Conservation (phyloP, 192 early-diverging fungal genomes). For the Haplosporangium gracile region DNA sequence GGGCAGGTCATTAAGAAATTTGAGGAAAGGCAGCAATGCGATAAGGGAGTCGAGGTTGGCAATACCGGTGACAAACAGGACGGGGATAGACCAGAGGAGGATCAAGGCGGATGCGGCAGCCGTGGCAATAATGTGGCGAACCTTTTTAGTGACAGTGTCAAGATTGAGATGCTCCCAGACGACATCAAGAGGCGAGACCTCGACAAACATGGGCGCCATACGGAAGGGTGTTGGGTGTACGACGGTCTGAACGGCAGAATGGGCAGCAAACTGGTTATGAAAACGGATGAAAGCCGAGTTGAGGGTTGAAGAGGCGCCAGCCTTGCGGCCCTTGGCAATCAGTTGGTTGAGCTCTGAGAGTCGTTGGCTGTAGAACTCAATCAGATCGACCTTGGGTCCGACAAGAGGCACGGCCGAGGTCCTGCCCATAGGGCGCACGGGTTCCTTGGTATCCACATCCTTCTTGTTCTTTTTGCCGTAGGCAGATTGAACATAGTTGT, state of each 20-base stretch:
- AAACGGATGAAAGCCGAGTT: conserved; percentile 90
- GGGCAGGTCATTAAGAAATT: conserved; percentile 53
- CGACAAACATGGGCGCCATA: conserved; percentile 78
- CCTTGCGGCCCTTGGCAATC: conserved; percentile 56
- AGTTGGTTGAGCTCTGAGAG: conserved; percentile 60
- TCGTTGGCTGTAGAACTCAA: conserved; percentile 60
- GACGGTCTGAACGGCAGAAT: conserved; percentile 50
- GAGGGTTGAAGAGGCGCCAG: conserved; percentile 24
- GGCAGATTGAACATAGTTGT: conserved; percentile 36
- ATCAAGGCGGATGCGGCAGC: conserved; percentile 67
- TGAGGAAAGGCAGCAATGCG: conserved; percentile 25
- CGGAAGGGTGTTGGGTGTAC: conserved; percentile 62
- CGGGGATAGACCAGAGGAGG: conserved; percentile 80
- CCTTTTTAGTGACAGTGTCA: conserved; percentile 62
- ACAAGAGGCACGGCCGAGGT: conserved; percentile 59
- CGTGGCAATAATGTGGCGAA: conserved; percentile 69
- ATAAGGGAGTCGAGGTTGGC: conserved; percentile 25
- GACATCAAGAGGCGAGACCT: conserved; percentile 81
- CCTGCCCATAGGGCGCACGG: conserved; percentile 71
- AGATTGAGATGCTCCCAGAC: conserved; percentile 85
- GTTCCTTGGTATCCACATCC: conserved; percentile 19
- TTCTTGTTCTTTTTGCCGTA: conserved; percentile 24
- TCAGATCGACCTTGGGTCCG: conserved; percentile 77
- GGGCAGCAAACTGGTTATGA: conserved; percentile 76
- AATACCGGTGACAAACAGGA: conserved; percentile 40